Base-by-base conservation (phyloP, 148 eudicot genomes). In the Rhododendron kiyosumense region DNA sequence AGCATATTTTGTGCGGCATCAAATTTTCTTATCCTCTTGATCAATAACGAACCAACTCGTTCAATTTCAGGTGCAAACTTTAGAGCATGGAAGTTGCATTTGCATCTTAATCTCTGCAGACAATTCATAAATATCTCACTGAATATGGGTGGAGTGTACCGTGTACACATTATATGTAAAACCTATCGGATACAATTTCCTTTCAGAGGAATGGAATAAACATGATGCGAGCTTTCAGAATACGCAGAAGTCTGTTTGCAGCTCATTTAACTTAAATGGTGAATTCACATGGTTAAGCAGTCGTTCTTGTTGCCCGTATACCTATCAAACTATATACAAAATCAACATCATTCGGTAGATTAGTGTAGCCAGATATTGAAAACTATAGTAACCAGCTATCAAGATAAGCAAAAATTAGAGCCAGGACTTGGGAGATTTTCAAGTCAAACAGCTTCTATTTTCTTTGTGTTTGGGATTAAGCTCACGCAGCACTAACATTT, bases 31-130 rank as follows among this genome's bases (percentile, higher is more conserved):
- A 95, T 91, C 88, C 95, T 88, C 83, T 88, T 93, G 83, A 97
- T 86, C 90, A 97, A 81, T 57, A 93, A 73, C 10, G 98, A 89
- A 11, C 94, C 98, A 63, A 80, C 85, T 87, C 89, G 85, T 92
- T 94, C 94, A 79, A 97, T 95, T 88, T 90, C 93, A 1, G 99
- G 98, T 18, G 84, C 95, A 80, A 91, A 97, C 88, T 90, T 96
- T 80, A 96, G 84, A 45, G 98, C 96, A 84, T 97, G 98, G 87
- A 94, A 95, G 88, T 97, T 97, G 87, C 99, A 97, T 90, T 96
- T 97, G 91, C 99, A 96, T 90, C 99, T 94, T 84, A 96, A 82
- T 86, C 87, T 92, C 99, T 95, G 96, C 87, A 90, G 85, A 54
- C 34, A 81, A 83, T 26, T 74, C 52, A 30, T 4, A 41, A 34